phyloP scores from a whole-genome alignment of 225 moss, liverwort and hornwort genomes.

The Neckera pumila region DNA sequence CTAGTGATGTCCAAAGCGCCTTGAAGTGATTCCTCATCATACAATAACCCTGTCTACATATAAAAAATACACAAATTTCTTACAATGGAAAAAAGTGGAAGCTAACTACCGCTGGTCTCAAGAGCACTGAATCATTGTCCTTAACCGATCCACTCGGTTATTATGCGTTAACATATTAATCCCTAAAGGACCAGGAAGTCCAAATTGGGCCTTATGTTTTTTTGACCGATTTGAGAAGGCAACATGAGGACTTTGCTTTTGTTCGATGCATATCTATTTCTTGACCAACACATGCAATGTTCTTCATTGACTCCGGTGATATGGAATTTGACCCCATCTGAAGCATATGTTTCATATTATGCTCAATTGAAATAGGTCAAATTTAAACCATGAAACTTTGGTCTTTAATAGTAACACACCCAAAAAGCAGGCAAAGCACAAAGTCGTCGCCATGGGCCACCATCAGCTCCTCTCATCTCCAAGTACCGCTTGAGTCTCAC shows the following conservation, averaged over 20 bases:
- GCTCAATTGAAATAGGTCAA: neutral
- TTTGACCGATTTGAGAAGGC: neutral
- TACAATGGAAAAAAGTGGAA: neutral
- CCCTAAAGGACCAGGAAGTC: neutral
- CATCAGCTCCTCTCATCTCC: conserved; percentile 91
- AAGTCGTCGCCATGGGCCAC: conserved; percentile 74
- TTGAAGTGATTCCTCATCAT: conserved; percentile 71
- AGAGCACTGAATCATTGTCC: neutral
- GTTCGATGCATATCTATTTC: too few relatives aligned
- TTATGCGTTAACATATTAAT: neutral
- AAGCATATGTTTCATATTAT: neutral
- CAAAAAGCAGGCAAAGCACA: conserved; percentile 87
- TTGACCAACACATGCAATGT: neutral
- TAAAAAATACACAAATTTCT: neutral
- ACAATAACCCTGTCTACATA: conserved; percentile 64
- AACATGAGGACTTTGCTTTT: neutral
- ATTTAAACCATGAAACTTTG: neutral
- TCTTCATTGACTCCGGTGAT: neutral
- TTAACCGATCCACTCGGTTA: neutral
- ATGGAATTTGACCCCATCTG: neutral
- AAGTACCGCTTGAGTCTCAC: conserved; percentile 76
- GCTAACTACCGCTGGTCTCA: neutral
- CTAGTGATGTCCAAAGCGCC: conserved; percentile 56
- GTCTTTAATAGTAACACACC: conserved; percentile 7
- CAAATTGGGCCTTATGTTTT: neutral